Base-by-base conservation (phyloP, 768 basidiomycete species). In the Cystobasidiopsis lactophilus region DNA sequence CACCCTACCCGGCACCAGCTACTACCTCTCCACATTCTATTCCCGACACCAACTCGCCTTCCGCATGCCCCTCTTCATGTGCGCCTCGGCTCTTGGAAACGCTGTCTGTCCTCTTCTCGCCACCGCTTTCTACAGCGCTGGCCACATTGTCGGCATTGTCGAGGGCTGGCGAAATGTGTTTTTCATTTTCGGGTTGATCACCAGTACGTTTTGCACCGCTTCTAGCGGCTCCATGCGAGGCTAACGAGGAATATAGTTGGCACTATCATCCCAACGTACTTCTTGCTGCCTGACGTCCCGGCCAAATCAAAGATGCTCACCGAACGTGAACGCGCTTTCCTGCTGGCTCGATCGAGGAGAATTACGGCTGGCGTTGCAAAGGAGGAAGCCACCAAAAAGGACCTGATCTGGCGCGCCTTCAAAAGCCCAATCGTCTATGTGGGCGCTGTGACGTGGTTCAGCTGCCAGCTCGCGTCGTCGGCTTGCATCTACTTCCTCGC, bases 271-370 rank as follows among this genome's bases (percentile, higher is more conserved):
- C 10, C 16, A 14, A 24, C 52, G 0, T 59, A 16, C n/a, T 59
- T 55, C 40, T 2, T 57, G 2, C 35, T 59, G 0, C 19, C 51
- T 9, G 52, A 56, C 40, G 37, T 43, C 14, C 54, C 56, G 0
- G 43, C 40, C 24, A 37, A 30, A 13, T 54, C 51, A 19, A 27
- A 14, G 24, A 57, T 56, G 59, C 49, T 59, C 9, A 45, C 49
- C 18, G 49, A 47, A 21, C 52, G 56, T 31, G 59, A 59, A 50
- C 38, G 43, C 9, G 48, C 55, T 57, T 43, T 9, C 40, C 18
- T 43, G 7, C 7, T 43, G 40, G 40, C 40, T 7, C 40, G 7
- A 9, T 19, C 18, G 7, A 43, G n/a, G 19, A 43, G 40, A 19
- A n/a, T 43, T 7, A 19, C 40, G 10, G 40, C 40, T 9, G 40